Percentiles rank a stretch among this genome's conserved stretches.
phyloP scores from a whole-genome alignment of 768 basidiomycete species.

The Favolaschia claudopus region DNA sequence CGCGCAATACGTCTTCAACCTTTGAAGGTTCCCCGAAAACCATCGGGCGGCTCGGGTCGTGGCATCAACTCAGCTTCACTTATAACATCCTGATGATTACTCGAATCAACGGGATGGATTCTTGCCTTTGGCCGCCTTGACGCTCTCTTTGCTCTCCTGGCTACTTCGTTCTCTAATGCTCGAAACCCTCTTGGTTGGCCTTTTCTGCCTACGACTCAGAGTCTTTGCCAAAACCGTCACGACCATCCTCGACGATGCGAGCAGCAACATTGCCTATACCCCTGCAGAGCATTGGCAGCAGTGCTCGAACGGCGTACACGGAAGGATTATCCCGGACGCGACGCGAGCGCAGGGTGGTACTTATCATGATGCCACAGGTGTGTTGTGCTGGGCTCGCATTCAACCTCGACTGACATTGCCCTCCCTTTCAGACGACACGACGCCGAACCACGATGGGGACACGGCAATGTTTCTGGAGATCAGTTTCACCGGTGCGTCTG shows the following conservation, averaged over 20 bases:
- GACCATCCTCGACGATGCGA: conserved; percentile 9
- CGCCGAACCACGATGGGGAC: conserved; percentile 8
- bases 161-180: not conserved
- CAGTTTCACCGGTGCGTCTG: conserved; percentile 5
- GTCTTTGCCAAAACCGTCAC: conserved; percentile 3
- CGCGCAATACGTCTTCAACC: no score
- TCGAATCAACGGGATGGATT: no score
- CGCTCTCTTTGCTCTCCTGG: no score
- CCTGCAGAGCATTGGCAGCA: not conserved
- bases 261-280: conserved; percentile 4
- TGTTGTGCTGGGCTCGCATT: no score
- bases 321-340: not conserved
- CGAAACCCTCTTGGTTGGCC: not conserved
- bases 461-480: conserved; percentile 10
- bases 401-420: no score
- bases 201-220: not conserved
- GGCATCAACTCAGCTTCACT: no score
- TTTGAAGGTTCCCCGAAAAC: no score
- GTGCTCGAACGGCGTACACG: not conserved
- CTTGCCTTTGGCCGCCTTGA: no score
- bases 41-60: no score
- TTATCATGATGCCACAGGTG: conserved; percentile 9
- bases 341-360: not conserved
- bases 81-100: no score
- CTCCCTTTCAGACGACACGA: conserved; percentile 19